A percentile compares a stretch with the other conserved stretches of the same genome.
Evolutionary conservation across 805 yeast genomes (phyloP).

Genomic region (Candida sithepensis): DNA sequence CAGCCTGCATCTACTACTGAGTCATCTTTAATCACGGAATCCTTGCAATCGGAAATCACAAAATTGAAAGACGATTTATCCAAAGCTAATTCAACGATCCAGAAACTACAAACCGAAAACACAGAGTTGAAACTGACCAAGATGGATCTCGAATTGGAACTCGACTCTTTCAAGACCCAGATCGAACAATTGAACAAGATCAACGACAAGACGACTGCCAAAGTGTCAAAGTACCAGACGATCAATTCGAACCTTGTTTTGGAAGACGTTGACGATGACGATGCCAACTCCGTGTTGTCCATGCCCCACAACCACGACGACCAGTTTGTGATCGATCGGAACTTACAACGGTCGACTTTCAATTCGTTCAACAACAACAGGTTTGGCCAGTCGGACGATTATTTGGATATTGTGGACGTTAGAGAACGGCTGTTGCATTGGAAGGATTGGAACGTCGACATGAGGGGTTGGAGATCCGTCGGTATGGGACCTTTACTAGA

Average conservation of each 20-base stretch:
- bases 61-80: constrained; percentile 31
- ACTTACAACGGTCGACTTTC: constrained; percentile 9
- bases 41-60: constrained; percentile 32
- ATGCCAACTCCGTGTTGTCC: not conserved
- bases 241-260: not conserved
- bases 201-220: constrained; percentile 16
- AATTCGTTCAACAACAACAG: constrained; percentile 20
- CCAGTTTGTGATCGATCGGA: not conserved
- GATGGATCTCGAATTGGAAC: constrained; percentile 34
- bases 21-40: constrained; percentile 22
- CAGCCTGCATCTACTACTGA: constrained; percentile 13
- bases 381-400: constrained; percentile 23
- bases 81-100: constrained; percentile 8
- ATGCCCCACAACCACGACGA: constrained; percentile 5
- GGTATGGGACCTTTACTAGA: constrained; percentile 64
- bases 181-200: constrained; percentile 8
- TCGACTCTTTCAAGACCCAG: constrained; percentile 33
- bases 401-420: constrained; percentile 50
- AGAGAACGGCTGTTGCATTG: constrained; percentile 62
- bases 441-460: constrained; percentile 84
- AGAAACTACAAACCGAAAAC: constrained; percentile 19
- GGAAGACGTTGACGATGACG: not conserved
- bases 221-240: constrained; percentile 3
- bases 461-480: constrained; percentile 74
- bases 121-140: constrained; percentile 25